Evolutionary conservation across 2,329 filamentous ascomycete species (phyloP), one percentile per base, ranked within the genome.

Genomic region (Purpureocillium takamizusanense): DNA sequence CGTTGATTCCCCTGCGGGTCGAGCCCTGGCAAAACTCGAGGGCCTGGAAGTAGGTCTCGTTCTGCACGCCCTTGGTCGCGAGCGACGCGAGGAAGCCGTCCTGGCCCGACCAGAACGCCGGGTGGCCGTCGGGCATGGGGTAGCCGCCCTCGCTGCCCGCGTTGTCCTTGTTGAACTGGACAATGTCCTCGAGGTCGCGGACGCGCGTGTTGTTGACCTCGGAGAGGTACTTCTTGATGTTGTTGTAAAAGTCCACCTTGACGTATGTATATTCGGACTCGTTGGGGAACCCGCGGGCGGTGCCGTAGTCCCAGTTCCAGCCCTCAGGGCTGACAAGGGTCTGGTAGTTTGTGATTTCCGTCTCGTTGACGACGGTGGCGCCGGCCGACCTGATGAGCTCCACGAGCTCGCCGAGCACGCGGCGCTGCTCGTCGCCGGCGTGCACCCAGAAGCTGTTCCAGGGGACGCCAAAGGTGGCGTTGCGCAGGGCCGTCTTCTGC

Each of bases 221-320:
- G 1, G 72, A 64, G 0, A 86, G 72, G 47, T 86, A 86, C 1
- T 62, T 56, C 39, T 70, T 68, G 55, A 86, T 67, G 51, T 73
- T 67, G 51, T 70, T 71, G 57, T 81, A 82, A 49, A 82, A 82
- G 53, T 84, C 78, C 0, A 80, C 76, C 55, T 85, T 86, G 46
- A 87, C 68, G 35, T 81, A 76, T 0, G 78, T 83, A 58, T 81
- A 86, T 55, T 86, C 82, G 12, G 78, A 85, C 57, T 86, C 76
- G 43, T 86, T 85, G n/a, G 77, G 62, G 49, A 65, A 77, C 3
- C 79, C 78, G 4, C 79, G 72, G 1, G 65, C 69, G 6, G 47
- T 67, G 12, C 81, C 81, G 45, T 76, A 82, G 49, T 83, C 80
- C 72, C 83, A 88, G 56, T 87, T 67, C 82, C 82, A 88, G n/a